Evolutionary conservation across 2,329 filamentous ascomycete genomes (phyloP).

Genomic region (Calonectria henricotiae): DNA sequence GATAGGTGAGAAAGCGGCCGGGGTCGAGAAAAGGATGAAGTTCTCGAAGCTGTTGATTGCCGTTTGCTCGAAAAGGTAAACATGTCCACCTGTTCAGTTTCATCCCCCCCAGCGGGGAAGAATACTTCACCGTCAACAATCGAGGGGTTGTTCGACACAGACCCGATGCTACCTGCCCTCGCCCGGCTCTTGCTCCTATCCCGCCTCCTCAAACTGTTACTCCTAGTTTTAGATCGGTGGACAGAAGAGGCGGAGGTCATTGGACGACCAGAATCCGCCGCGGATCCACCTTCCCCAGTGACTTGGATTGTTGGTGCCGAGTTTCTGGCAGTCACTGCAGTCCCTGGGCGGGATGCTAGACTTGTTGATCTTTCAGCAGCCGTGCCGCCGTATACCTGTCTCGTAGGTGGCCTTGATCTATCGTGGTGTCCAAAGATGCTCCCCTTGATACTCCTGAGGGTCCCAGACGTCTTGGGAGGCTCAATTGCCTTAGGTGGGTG

Average conservation of each 20-base stretch:
- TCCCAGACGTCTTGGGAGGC: constrained; percentile 81
- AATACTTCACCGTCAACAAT: constrained; percentile 68
- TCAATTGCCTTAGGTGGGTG: constrained; percentile 64
- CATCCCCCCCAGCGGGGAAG: constrained; percentile 63
- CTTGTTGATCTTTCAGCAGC: constrained; percentile 59
- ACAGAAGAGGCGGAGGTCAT: constrained; percentile 56
- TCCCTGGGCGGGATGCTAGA: constrained; percentile 54
- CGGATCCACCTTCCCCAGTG: constrained; percentile 74
- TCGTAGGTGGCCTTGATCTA: constrained; percentile 63
- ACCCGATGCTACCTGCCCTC: constrained; percentile 64
- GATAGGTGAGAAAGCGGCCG: constrained; percentile 65
- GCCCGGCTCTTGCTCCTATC: constrained; percentile 67
- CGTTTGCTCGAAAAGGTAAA: constrained; percentile 63
- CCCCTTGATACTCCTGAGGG: constrained; percentile 78
- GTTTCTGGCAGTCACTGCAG: constrained; percentile 63
- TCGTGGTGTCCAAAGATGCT: constrained; percentile 83
- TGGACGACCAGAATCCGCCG: constrained; percentile 56
- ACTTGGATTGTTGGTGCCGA: constrained; percentile 82
- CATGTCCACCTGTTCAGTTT: constrained; percentile 63
- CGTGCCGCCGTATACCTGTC: constrained; percentile 57
- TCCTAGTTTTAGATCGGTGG: constrained; percentile 62
- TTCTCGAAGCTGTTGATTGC: constrained; percentile 58
- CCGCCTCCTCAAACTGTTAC: constrained; percentile 70
- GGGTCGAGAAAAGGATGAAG: constrained; percentile 63
- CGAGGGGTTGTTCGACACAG: constrained; percentile 59